Base-by-base conservation (phyloP, 345 rosid species). In the Linum trigynum region DNA sequence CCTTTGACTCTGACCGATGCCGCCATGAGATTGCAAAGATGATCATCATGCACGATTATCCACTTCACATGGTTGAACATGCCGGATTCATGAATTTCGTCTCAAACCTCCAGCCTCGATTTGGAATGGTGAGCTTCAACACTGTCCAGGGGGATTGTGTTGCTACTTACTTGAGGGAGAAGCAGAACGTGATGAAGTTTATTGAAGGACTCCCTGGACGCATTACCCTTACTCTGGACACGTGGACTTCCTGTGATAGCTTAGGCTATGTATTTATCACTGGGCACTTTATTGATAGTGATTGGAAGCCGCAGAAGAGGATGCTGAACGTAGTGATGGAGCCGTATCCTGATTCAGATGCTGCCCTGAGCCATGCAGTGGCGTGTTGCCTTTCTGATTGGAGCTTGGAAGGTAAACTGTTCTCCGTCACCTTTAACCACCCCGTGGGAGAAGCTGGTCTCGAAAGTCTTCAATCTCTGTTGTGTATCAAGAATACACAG, bases 21-120 rank as follows among this genome's bases (percentile, higher is more conserved):
- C 71, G 71, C 78, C 94, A 69, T 41, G 88, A 89, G 71, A 72
- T 89, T 69, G 97, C 90, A 38, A 92, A 79, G 85, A 92, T 92
- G 96, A 84, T 92, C 58, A 84, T 92, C 67, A 75, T 81, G 87
- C 98, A 92, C 42, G 92, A 87, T 0, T 89, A 92, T 72, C 98
- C 92, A 51, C 85, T 86, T 8, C 83, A 85, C 75, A 84, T 89
- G 67, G 95, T 89, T 55, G 92, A 92, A 68, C 97, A 92, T 74
- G 81, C 87, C 42, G 91, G 84, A 65, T 92, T 92, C 65, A 17
- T 81, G 62, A 83, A 74, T 71, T 87, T 92, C 67, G 87, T 82
- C 36, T 77, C 77, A 63, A 74, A 86, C 51, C 88, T 89, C 72
- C 92, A 85, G 61, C 96, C 95, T 60, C 85, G 82, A 66, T 92